A percentile compares a stretch with the other conserved stretches of the same genome.
phyloP scores from a whole-genome alignment of 345 rosid genomes.

The Gossypium arboreum region DNA sequence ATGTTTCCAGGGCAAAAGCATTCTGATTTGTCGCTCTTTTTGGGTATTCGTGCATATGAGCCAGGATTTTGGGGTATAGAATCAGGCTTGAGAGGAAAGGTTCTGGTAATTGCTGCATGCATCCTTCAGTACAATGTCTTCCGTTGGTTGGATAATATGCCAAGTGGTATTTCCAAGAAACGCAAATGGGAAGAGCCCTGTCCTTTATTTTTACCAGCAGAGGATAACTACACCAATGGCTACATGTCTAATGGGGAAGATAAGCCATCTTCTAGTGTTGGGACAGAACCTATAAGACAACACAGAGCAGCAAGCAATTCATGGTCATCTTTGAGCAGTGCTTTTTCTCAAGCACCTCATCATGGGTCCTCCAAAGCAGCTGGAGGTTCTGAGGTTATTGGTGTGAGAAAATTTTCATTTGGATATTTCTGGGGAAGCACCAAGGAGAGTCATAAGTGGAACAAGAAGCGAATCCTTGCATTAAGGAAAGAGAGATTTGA shows the following conservation, averaged over 20 bases:
- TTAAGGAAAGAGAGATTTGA: conserved; percentile 88
- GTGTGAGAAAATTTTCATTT: conserved; percentile 64
- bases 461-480: conserved; percentile 66
- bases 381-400: conserved; percentile 45
- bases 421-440: conserved; percentile 88
- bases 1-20: conserved; percentile 97
- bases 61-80: conserved; percentile 94
- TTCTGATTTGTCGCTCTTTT: conserved; percentile 52
- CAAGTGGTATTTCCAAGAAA: conserved; percentile 35
- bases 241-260: conserved; percentile 47
- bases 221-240: conserved; percentile 44
- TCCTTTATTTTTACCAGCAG: conserved; percentile 75
- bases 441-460: conserved; percentile 86
- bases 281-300: conserved; percentile 28
- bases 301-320: conserved; percentile 36
- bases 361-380: conserved; percentile 38
- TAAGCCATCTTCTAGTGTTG: conserved; percentile 33
- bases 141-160: conserved; percentile 76
- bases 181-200: conserved; percentile 89
- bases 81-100: conserved; percentile 81
- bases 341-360: conserved; percentile 36
- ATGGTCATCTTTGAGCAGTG: conserved; percentile 47
- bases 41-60: conserved; percentile 68
- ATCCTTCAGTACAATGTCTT: conserved; percentile 90
- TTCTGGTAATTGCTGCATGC: conserved; percentile 86